Base-by-base conservation (phyloP, 176 grass and related monocot species). In the Cocos nucifera region DNA sequence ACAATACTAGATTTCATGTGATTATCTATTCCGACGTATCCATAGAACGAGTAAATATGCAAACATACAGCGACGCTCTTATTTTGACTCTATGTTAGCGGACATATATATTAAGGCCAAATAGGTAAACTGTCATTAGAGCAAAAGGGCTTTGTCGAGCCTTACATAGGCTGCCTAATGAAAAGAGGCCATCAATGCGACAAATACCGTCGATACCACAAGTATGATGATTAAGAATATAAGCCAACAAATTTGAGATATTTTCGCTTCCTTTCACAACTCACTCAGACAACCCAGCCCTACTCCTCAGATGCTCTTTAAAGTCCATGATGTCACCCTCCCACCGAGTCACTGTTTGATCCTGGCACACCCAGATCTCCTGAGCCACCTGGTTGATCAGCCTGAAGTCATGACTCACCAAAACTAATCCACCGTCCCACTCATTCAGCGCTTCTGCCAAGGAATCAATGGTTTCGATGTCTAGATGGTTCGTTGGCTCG, bases 331-430 rank as follows among this genome's bases (percentile, higher is more conserved):
- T 95, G 69, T 75, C 91, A 48, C 91, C 83, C 52, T 77, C 83
- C 91, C 91, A 95, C 53, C 78, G 63, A 0, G 86, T 95, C 50
- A 89, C 91, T 2, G 82, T 74, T 80, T 82, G 83, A 19, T 90
- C 90, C 71, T 95, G 86, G 17, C 91, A 95, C 32, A 95, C 91
- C 91, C 91, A 95, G 50, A 95, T 95, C 72, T 95, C 91, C 22
- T 90, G 9, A 6, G 91, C 91, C 32, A 95, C 91, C 68, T 95
- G 91, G 56, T 87, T 87, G 44, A 95, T 95, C 71, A 95, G 54
- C 77, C 91, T 76, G 57, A 95, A 95, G 78, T 95, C 86, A 9
- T 95, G 91, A 73, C 91, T 95, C 61, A 95, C 91, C 64, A 95
- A 62, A 32, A 95, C 86, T 62, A 95, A 21, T 5, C 91, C 91